A percentile compares a stretch with the other conserved stretches of the same genome.
Evolutionary conservation across 1,139 yeast species (phyloP).

Genomic region (Debaryomycetaceae sp.): DNA sequence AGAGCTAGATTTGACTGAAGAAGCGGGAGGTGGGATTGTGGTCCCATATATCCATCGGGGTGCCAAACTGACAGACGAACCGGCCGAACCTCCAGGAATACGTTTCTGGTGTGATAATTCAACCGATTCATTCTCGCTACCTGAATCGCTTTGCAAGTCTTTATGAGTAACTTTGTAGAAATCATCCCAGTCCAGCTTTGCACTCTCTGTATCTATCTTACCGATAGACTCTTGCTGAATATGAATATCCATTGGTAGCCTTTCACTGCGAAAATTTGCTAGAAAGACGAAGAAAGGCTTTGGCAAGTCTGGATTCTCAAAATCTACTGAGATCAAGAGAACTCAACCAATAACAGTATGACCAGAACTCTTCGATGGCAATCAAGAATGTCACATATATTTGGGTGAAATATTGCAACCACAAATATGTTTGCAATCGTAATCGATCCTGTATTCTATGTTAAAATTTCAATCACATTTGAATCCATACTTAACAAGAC

Average conservation of each 20-base stretch:
- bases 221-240: background rate
- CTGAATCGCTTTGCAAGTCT: background rate
- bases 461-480: background rate
- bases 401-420: background rate
- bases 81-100: background rate
- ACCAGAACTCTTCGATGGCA: no score
- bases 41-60: constrained; percentile 17
- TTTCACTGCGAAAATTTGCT: no score
- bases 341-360: no score
- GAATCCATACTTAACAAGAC: background rate
- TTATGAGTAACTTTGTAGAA: background rate
- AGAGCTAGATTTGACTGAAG: constrained; percentile 9
- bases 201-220: background rate
- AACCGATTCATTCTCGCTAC: background rate
- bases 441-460: background rate
- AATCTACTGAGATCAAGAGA: no score
- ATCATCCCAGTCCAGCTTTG: background rate
- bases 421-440: background rate
- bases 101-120: background rate
- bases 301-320: no score
- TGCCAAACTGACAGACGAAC: constrained; percentile 3
- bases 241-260: background rate
- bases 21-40: constrained; percentile 8
- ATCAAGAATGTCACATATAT: no score
- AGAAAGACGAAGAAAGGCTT: no score